Conservation (phyloP, 805 yeast genomes). For the Saturnispora sekii region DNA sequence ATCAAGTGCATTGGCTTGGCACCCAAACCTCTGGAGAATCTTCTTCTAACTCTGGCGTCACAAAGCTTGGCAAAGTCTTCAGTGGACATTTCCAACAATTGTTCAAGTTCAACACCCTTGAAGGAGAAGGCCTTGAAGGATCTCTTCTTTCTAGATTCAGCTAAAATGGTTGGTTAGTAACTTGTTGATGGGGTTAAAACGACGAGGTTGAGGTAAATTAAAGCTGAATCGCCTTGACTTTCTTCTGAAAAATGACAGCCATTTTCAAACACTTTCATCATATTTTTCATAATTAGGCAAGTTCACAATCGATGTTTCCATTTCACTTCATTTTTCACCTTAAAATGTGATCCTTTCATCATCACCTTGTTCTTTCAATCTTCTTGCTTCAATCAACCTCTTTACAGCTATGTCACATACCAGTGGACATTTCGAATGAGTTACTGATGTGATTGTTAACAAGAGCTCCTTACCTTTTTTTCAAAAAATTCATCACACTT, state of each 20-base stretch:
- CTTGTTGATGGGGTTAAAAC: not conserved
- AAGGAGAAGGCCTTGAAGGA: constrained; percentile 91
- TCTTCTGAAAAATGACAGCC: too few relatives aligned
- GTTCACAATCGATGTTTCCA: too few relatives aligned
- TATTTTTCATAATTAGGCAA: too few relatives aligned
- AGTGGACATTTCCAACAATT: constrained; percentile 85
- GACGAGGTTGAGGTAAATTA: too few relatives aligned
- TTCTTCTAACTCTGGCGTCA: constrained; percentile 99
- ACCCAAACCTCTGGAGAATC: constrained; percentile 96
- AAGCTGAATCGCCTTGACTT: too few relatives aligned
- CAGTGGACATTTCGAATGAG: constrained; percentile 11
- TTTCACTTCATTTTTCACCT: too few relatives aligned
- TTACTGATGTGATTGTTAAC: constrained; percentile 2
- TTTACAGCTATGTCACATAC: constrained; percentile 8
- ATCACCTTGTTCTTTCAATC: too few relatives aligned
- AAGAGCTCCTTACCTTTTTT: not conserved
- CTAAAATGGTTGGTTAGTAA: constrained; percentile 19
- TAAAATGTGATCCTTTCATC: not conserved
- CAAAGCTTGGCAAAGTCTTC: constrained; percentile 96
- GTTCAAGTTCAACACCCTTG: constrained; percentile 97
- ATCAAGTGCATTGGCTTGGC: constrained; percentile 92
- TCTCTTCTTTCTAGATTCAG: constrained; percentile 70
- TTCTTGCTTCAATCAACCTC: too few relatives aligned
- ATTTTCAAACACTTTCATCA: too few relatives aligned
- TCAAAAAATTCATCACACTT: not conserved